Evolutionary conservation across 169 alveolate genomes (phyloP).

Genomic region (Amoebophrya sp.): DNA sequence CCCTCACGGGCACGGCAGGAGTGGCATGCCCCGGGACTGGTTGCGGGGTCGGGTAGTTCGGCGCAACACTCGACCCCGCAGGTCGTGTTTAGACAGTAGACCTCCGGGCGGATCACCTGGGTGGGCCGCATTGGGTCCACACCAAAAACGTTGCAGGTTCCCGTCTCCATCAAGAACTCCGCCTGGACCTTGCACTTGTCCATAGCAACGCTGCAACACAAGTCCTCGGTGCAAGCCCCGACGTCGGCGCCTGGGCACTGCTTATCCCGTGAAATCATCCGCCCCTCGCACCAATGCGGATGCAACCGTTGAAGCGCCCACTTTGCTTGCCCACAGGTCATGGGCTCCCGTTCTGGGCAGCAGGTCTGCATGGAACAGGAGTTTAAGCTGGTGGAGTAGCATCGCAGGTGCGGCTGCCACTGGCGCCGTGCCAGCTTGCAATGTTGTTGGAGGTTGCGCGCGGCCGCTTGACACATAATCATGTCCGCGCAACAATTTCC

Average conservation of each 20-base stretch:
- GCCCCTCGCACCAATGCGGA: not conserved
- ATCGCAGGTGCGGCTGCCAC: not conserved
- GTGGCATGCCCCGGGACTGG: too few species aligned
- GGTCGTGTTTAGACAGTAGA: too few species aligned
- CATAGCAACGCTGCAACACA: not conserved
- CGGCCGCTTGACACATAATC: not conserved
- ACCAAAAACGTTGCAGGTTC: not conserved
- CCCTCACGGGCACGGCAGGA: too few species aligned
- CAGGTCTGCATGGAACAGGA: not conserved
- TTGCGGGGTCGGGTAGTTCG: too few species aligned
- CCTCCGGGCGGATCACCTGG: too few species aligned
- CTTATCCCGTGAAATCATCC: not conserved
- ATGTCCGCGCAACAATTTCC: not conserved
- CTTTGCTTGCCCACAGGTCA: not conserved
- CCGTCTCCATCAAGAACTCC: not conserved
- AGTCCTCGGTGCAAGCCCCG: not conserved
- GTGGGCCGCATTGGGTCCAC: too few species aligned
- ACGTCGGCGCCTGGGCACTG: not conserved
- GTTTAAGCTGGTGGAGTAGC: not conserved
- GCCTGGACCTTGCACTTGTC: not conserved
- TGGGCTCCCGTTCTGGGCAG: not conserved
- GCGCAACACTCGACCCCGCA: too few species aligned
- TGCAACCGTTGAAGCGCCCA: too few species aligned
- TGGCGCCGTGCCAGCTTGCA: not conserved
- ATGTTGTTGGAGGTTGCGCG: not conserved